Evolutionary conservation across 805 yeast species (phyloP).

Genomic region (Candida vaughaniae): DNA sequence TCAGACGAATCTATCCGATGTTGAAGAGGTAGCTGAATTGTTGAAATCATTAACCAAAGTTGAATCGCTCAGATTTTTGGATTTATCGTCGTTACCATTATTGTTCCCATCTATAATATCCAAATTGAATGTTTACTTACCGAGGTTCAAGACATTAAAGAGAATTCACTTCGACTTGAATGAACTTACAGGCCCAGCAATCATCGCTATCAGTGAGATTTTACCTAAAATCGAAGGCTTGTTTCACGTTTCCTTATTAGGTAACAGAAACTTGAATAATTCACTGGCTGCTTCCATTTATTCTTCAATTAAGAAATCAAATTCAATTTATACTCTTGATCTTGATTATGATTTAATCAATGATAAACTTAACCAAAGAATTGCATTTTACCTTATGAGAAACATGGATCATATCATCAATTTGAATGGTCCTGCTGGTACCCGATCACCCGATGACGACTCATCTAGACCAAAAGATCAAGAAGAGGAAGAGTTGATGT

Average conservation of each 20-base stretch:
- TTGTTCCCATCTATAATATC: slow-evolving; percentile 53
- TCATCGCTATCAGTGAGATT: slow-evolving; percentile 48
- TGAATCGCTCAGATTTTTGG: slow-evolving; percentile 47
- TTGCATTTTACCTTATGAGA: slow-evolving; percentile 56
- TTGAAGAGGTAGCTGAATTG: slow-evolving; percentile 36
- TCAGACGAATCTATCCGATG: slow-evolving; percentile 46
- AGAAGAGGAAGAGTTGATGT: slow-evolving; percentile 66
- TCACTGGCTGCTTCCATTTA: slow-evolving; percentile 50
- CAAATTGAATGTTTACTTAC: slow-evolving; percentile 42
- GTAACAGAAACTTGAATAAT: slow-evolving; percentile 46
- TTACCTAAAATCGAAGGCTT: slow-evolving; percentile 48
- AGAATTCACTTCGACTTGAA: slow-evolving; percentile 57
- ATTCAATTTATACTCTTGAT: slow-evolving; percentile 50
- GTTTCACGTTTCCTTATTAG: slow-evolving; percentile 54
- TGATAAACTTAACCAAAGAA: slow-evolving; percentile 52
- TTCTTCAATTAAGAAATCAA: slow-evolving; percentile 46
- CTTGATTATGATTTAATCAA: slow-evolving; percentile 52
- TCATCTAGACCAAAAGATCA: slow-evolving; percentile 15
- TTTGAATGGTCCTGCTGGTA: not conserved
- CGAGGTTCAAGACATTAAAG: slow-evolving; percentile 43
- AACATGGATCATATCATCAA: slow-evolving; percentile 45
- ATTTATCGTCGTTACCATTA: slow-evolving; percentile 52
- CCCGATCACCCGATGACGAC: not conserved
- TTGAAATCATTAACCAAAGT: slow-evolving; percentile 38
- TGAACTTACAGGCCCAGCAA: slow-evolving; percentile 45